phyloP scores from a whole-genome alignment of 2,329 filamentous ascomycete species.

The Colletotrichum euphorbiae region DNA sequence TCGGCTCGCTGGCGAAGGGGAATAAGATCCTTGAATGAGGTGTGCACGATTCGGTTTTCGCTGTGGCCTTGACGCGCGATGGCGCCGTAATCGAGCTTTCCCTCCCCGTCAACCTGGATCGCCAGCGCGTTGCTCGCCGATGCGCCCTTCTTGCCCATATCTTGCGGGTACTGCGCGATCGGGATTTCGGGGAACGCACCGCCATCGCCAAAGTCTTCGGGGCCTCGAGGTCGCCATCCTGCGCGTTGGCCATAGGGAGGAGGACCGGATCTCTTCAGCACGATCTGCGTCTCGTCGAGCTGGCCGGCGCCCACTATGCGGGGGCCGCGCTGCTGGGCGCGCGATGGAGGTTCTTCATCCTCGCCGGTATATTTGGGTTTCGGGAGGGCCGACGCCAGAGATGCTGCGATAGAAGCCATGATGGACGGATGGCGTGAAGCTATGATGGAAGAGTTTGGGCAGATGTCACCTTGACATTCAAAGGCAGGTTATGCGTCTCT shows the following conservation, averaged over 20 bases:
- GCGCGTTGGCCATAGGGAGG: constrained; percentile 88
- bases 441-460: constrained; percentile 25
- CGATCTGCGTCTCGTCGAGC: constrained; percentile 86
- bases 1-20: constrained; percentile 93
- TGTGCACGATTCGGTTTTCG: constrained; percentile 86
- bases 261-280: constrained; percentile 84
- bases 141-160: constrained; percentile 87
- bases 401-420: constrained; percentile 77
- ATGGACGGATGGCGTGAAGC: constrained; percentile 43
- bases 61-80: constrained; percentile 91
- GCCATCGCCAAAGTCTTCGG: constrained; percentile 95
- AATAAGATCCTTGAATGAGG: constrained; percentile 97
- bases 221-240: constrained; percentile 89
- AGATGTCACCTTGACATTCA: constrained; percentile 40
- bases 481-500: constrained; percentile 37
- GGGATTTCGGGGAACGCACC: constrained; percentile 95
- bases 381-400: constrained; percentile 83
- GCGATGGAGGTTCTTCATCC: constrained; percentile 81
- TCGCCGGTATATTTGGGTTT: constrained; percentile 93
- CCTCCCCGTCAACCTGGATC: constrained; percentile 90
- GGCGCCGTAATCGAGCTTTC: constrained; percentile 96
- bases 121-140: constrained; percentile 86
- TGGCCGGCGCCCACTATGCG: constrained; percentile 84
- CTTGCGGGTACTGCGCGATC: constrained; percentile 93
- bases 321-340: constrained; percentile 81